phyloP scores from a whole-genome alignment of 768 basidiomycete species.

The Guyanaporus albipodus region DNA sequence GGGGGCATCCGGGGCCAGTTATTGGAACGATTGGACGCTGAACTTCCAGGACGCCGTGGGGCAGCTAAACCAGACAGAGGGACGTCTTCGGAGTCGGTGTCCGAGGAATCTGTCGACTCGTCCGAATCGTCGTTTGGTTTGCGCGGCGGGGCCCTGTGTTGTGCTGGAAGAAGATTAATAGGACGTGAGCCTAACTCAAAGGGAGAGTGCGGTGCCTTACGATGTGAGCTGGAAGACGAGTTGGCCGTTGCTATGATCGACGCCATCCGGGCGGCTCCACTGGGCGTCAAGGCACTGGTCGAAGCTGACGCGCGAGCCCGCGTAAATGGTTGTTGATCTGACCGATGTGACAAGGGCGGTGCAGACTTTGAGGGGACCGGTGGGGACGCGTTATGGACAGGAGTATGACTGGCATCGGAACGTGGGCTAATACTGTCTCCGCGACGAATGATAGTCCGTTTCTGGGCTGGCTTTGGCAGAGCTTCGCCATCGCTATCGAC shows the following conservation, averaged over 20 bases:
- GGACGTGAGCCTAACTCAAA: background rate
- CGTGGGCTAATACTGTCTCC: constrained; percentile 2
- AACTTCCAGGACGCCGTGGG: constrained; percentile 65
- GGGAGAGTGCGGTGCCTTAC: constrained; percentile 24
- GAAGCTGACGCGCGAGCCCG: constrained; percentile 54
- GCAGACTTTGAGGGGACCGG: constrained; percentile 13
- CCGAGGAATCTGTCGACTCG: constrained; percentile 29
- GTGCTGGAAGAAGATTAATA: constrained; percentile 1
- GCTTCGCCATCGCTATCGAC: constrained; percentile 34
- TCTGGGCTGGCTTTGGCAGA: constrained; percentile 32
- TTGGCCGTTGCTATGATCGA: constrained; percentile 37
- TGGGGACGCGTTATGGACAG: background rate
- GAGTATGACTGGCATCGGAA: constrained; percentile 21
- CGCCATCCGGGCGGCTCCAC: constrained; percentile 48
- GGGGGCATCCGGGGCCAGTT: constrained; percentile 30
- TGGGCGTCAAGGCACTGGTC: constrained; percentile 53
- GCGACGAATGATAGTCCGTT: constrained; percentile 34
- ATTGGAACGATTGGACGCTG: constrained; percentile 35
- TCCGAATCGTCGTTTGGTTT: constrained; percentile 16
- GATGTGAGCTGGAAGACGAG: constrained; percentile 21
- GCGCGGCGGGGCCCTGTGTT: background rate
- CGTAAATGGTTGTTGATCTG: constrained; percentile 3
- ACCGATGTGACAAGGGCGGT: constrained; percentile 28
- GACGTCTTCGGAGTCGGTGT: constrained; percentile 52
- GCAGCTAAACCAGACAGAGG: constrained; percentile 61